These are phyloP conservation scores for Leccinum insolens DNA, from an alignment of 1,284 basidiomycete species.

Conservation along the genomic window DNA sequence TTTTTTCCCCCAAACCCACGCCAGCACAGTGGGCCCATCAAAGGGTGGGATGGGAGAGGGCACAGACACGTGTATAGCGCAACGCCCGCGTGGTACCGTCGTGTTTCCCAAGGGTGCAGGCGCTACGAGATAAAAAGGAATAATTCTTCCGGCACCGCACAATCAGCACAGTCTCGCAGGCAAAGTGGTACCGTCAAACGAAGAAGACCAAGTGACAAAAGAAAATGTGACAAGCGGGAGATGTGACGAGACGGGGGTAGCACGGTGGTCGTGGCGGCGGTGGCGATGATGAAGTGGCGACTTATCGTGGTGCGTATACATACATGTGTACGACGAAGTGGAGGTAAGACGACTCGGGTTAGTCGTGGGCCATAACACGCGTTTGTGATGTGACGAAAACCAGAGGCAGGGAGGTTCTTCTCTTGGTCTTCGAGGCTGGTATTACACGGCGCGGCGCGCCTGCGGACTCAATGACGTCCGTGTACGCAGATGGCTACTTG, in stretches of 20 bases:
- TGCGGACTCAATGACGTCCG: background rate
- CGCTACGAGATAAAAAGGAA: background rate
- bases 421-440: background rate
- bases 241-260: slow-evolving; percentile 6
- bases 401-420: background rate
- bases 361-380: background rate
- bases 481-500: background rate
- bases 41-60: background rate
- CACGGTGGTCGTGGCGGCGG: slow-evolving; percentile 4
- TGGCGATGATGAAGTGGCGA: background rate
- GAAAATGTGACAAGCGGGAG: background rate
- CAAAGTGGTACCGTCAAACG: background rate
- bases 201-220: background rate
- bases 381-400: background rate
- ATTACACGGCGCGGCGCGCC: background rate
- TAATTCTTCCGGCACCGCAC: slow-evolving; percentile 7
- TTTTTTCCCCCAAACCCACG: background rate
- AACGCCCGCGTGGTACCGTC: slow-evolving; percentile 1
- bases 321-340: background rate
- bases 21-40: background rate
- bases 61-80: slow-evolving; percentile 2
- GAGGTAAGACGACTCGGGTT: background rate
- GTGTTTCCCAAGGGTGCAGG: background rate
- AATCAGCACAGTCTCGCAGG: slow-evolving; percentile 4
- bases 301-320: background rate